These are phyloP conservation scores for Colletotrichum costaricense DNA, from an alignment of 2,329 filamentous ascomycete species.

Conservation along the genomic window DNA sequence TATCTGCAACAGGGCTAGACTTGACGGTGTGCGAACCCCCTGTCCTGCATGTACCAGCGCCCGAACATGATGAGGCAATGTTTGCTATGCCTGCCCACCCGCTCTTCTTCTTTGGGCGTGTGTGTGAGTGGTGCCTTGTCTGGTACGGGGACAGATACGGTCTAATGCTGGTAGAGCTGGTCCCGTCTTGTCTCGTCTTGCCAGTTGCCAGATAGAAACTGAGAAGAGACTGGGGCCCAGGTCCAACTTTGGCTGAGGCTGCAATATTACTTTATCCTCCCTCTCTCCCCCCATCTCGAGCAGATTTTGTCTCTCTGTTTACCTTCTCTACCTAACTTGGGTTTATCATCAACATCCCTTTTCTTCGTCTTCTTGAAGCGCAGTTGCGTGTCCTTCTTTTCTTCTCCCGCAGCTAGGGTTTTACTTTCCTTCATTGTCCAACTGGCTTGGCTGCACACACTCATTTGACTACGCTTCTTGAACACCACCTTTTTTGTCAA, in stretches of 20 bases:
- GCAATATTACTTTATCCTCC: slow-evolving; percentile 42
- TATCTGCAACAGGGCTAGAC: slow-evolving; percentile 55
- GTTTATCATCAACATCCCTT: slow-evolving; percentile 43
- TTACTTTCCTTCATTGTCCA: slow-evolving; percentile 58
- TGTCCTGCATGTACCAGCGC: slow-evolving; percentile 45
- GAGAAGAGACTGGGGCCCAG: not conserved
- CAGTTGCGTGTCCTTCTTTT: slow-evolving; percentile 49
- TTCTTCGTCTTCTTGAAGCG: slow-evolving; percentile 54
- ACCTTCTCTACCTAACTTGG: slow-evolving; percentile 42
- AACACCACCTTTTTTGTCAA: slow-evolving; percentile 43
- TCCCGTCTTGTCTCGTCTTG: slow-evolving; percentile 32
- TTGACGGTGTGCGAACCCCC: slow-evolving; percentile 48
- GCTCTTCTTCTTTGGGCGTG: slow-evolving; percentile 17
- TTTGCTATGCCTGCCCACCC: slow-evolving; percentile 32
- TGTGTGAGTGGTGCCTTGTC: slow-evolving; percentile 13
- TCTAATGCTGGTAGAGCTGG: not conserved
- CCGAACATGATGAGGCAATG: slow-evolving; percentile 39
- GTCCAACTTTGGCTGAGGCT: slow-evolving; percentile 38
- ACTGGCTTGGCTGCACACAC: slow-evolving; percentile 69
- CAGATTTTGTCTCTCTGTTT: slow-evolving; percentile 39
- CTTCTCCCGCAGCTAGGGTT: slow-evolving; percentile 54
- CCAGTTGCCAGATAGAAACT: slow-evolving; percentile 19
- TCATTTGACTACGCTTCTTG: slow-evolving; percentile 62
- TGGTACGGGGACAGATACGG: slow-evolving; percentile 15
- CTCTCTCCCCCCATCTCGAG: slow-evolving; percentile 32